Conservation (phyloP, 2,329 filamentous ascomycete species). For the Exophiala dermatitidis region DNA sequence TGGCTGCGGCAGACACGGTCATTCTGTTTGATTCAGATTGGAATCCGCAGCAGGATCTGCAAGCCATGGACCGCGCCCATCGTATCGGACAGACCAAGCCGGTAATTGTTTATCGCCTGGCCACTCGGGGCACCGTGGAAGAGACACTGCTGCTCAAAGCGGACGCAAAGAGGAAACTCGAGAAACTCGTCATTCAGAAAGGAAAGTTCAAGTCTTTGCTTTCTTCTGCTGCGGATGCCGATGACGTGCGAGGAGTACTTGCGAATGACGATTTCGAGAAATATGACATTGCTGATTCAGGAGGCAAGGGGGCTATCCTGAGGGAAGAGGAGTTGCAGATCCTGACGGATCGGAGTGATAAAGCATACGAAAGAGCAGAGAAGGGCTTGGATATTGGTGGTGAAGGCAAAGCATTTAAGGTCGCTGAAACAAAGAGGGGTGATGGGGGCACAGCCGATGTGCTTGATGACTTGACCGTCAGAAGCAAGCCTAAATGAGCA, state of each 20-base stretch:
- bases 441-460: slow-evolving; percentile 27
- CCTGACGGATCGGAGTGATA: slow-evolving; percentile 66
- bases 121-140: slow-evolving; percentile 88
- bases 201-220: slow-evolving; percentile 68
- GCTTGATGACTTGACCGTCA: slow-evolving; percentile 25
- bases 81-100: slow-evolving; percentile 88
- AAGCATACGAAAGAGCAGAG: slow-evolving; percentile 65
- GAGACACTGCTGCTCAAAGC: slow-evolving; percentile 79
- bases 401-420: slow-evolving; percentile 53
- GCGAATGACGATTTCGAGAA: slow-evolving; percentile 54
- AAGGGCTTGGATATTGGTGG: slow-evolving; percentile 67
- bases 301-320: slow-evolving; percentile 49
- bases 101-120: slow-evolving; percentile 87
- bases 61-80: slow-evolving; percentile 92
- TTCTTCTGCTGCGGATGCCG: slow-evolving; percentile 31
- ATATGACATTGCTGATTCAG: slow-evolving; percentile 45
- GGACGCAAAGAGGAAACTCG: slow-evolving; percentile 81
- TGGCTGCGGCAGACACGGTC: slow-evolving; percentile 84
- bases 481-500: slow-evolving; percentile 9
- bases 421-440: slow-evolving; percentile 69
- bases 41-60: slow-evolving; percentile 95
- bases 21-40: slow-evolving; percentile 86
- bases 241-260: slow-evolving; percentile 21
- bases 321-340: slow-evolving; percentile 69
- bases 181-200: slow-evolving; percentile 94